phyloP scores from a whole-genome alignment of 441 rosid species.

The Erodium trifolium region DNA sequence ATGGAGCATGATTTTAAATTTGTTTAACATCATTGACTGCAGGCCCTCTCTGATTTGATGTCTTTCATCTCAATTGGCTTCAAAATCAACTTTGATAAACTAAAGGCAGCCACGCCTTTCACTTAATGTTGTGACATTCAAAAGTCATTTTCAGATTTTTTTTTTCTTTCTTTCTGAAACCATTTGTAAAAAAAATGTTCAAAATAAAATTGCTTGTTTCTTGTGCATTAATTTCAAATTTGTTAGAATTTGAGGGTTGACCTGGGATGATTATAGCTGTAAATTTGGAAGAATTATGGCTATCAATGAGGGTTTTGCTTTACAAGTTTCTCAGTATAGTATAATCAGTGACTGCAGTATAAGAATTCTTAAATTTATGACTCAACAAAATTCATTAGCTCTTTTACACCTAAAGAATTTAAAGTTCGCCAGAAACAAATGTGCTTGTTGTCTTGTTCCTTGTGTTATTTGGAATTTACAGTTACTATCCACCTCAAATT shows the following conservation, averaged over 20 bases:
- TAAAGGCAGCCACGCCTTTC: not conserved
- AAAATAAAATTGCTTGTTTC: not conserved
- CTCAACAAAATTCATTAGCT: not conserved
- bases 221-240: not conserved
- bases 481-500: not conserved
- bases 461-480: no score
- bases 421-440: not conserved
- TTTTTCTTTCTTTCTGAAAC: not conserved
- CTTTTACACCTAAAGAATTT: not conserved
- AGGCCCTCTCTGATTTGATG: not conserved
- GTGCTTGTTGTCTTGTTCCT: not conserved
- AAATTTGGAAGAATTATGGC: not conserved
- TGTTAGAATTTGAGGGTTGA: not conserved
- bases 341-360: not conserved
- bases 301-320: not conserved
- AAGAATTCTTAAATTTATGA: no score
- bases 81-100: not conserved
- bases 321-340: not conserved
- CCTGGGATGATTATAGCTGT: not conserved
- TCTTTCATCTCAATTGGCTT: not conserved
- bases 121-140: not conserved
- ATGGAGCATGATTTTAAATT: not conserved
- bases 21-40: constrained; percentile 5
- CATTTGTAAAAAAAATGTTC: not conserved
- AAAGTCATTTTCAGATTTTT: not conserved